Base-by-base conservation (phyloP, 2,329 filamentous ascomycete species). In the Dothideomycetes sp. region DNA sequence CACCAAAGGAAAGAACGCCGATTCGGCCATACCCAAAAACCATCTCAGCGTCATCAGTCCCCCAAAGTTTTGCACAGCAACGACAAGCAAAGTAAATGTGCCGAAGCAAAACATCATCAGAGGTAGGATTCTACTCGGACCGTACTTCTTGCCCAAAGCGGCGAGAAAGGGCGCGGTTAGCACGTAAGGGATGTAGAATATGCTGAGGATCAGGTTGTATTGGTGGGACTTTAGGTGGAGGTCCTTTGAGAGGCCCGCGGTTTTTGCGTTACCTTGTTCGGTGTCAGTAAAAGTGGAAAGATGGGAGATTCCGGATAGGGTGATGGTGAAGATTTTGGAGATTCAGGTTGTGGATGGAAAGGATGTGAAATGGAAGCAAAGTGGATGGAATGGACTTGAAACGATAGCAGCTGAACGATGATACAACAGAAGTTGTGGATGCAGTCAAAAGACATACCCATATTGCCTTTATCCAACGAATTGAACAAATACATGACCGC, bases 131-230 rank as follows among this genome's bases (percentile, higher is more conserved):
- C 71, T 65, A 42, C 74, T 69, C 0, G 80, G 76, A 0, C 79
- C 78, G 52, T 70, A 81, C 45, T 73, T 78, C 63, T 83, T 85
- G 40, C 80, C 80, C 4, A 82, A 54, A 62, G 85, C 79, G 10
- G 66, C 69, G 27, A 84, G 59, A 2, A 78, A 74, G 0, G 78
- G 79, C 2, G 78, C 80, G 40, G 78, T 81, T 3, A 86, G 54
- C 24, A 84, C 80, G 55, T 82, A 85, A 0, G 82, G 82, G 5
- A 86, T 68, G 59, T 82, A 87, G 66, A 87, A 87, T 48, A 87
- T 77, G 37, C 70, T 72, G 24, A 85, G 60, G 33, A 84, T 71
- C 19, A 77, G 69, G 54, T 84, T 84, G 62, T 85, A 84, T 54
- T 84, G 71, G 47, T 76, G 70, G 1, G 62, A 57, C 30, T 68